These are phyloP conservation scores for Backusella luteola DNA, from an alignment of 192 early-diverging fungal species.

Conservation along the genomic window DNA sequence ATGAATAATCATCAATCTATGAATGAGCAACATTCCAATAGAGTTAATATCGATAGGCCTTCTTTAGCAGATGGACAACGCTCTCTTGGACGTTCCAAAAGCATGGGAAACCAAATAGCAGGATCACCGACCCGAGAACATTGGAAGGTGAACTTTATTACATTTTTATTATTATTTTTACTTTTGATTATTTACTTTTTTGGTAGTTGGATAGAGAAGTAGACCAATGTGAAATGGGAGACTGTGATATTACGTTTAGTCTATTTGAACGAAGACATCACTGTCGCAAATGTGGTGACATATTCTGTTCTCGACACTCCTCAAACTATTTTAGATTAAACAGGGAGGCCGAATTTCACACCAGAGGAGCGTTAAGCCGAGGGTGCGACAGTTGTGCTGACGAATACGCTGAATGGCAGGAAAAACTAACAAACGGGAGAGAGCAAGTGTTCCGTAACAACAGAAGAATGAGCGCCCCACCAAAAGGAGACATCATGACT, in stretches of 20 bases:
- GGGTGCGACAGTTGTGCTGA: constrained; percentile 29
- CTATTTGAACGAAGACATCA: constrained; percentile 41
- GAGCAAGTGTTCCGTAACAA: neutral
- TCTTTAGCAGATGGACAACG: neutral
- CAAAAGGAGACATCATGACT: constrained; percentile 23
- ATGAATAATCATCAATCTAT: neutral
- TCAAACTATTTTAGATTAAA: constrained; percentile 35
- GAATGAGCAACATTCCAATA: constrained; percentile 12
- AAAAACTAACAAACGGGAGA: neutral
- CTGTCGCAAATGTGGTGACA: constrained; percentile 38
- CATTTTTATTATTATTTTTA: neutral
- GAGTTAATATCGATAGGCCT: neutral
- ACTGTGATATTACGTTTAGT: constrained; percentile 21
- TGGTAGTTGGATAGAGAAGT: constrained; percentile 27
- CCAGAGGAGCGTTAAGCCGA: constrained; percentile 17
- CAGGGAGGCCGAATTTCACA: constrained; percentile 24
- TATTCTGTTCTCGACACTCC: constrained; percentile 33
- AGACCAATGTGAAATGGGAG: constrained; percentile 19
- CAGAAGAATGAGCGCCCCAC: neutral
- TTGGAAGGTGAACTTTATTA: constrained; percentile 22
- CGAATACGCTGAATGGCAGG: constrained; percentile 17
- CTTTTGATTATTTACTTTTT: neutral
- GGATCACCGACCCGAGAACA: constrained; percentile 22
- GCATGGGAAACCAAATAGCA: neutral
- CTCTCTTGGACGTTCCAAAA: neutral